phyloP scores from a whole-genome alignment of 1,284 basidiomycete genomes.

The Crucibulum cyathiforme region DNA sequence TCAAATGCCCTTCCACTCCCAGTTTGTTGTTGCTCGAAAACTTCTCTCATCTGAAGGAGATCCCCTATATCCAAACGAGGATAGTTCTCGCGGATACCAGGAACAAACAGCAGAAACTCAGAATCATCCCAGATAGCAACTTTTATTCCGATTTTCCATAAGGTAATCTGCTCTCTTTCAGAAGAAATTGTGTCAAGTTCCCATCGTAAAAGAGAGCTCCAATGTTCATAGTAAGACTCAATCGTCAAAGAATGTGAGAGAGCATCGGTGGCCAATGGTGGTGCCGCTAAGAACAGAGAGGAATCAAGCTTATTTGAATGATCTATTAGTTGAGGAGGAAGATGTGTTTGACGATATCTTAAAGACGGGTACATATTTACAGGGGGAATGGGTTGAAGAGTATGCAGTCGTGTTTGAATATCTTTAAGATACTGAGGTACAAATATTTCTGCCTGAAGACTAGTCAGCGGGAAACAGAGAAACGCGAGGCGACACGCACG shows the following conservation, averaged over 20 bases:
- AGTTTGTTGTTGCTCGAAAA: constrained; percentile 33
- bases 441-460: constrained; percentile 47
- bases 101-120: constrained; percentile 45
- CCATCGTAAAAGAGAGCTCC: constrained; percentile 47
- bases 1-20: constrained; percentile 22
- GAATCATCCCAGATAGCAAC: constrained; percentile 40
- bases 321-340: constrained; percentile 34
- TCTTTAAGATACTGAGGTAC: constrained; percentile 52
- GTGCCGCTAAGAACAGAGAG: constrained; percentile 34
- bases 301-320: constrained; percentile 22
- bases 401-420: constrained; percentile 50
- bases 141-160: constrained; percentile 44
- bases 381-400: constrained; percentile 45
- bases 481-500: constrained; percentile 27
- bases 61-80: constrained; percentile 50
- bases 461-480: not conserved
- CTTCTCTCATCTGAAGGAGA: constrained; percentile 48
- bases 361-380: constrained; percentile 45
- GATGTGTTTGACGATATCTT: constrained; percentile 42
- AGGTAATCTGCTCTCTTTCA: constrained; percentile 45
- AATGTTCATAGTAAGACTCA: constrained; percentile 41
- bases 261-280: constrained; percentile 14
- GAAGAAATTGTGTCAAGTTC: constrained; percentile 46
- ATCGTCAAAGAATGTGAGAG: not conserved
- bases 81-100: constrained; percentile 50